A percentile compares a stretch with the other conserved stretches of the same genome.
Conservation (phyloP, 2,329 filamentous ascomycete genomes). For the Colletotrichum paranaense region DNA sequence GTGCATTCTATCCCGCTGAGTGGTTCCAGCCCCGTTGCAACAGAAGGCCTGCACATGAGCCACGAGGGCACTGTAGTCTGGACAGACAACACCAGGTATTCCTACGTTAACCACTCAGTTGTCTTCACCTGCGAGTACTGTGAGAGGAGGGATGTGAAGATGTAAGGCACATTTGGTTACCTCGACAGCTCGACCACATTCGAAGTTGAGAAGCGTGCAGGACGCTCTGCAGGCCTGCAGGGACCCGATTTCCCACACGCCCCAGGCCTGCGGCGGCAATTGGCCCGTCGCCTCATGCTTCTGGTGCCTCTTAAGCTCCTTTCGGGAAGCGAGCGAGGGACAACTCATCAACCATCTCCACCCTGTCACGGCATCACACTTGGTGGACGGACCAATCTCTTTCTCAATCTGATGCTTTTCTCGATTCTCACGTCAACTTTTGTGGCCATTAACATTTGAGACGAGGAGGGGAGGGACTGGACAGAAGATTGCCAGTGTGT, state of each 20-base stretch:
- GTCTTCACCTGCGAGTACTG: background rate
- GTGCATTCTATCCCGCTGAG: constrained; percentile 5
- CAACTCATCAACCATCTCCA: constrained; percentile 35
- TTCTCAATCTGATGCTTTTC: background rate
- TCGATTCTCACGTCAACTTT: background rate
- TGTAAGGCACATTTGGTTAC: background rate
- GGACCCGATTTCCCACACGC: constrained; percentile 24
- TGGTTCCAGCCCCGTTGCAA: constrained; percentile 9
- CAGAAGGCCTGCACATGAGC: constrained; percentile 8
- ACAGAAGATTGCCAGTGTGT: background rate
- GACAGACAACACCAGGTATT: too few relatives aligned
- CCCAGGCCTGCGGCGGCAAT: constrained; percentile 33
- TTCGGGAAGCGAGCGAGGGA: constrained; percentile 34
- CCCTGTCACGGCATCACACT: constrained; percentile 9
- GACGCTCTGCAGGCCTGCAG: background rate
- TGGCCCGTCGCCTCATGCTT: constrained; percentile 22
- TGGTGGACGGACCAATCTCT: background rate
- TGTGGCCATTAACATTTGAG: background rate
- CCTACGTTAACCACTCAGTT: too few relatives aligned
- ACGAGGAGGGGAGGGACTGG: background rate
- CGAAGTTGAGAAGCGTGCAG: background rate
- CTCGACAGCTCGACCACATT: background rate
- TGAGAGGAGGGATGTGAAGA: background rate
- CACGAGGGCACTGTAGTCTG: too few relatives aligned
- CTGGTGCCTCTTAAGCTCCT: constrained; percentile 19